Percentiles rank a stretch among this genome's conserved stretches.
Evolutionary conservation across 2,329 filamentous ascomycete genomes (phyloP).

Genomic region (Hypoxylon sp.): DNA sequence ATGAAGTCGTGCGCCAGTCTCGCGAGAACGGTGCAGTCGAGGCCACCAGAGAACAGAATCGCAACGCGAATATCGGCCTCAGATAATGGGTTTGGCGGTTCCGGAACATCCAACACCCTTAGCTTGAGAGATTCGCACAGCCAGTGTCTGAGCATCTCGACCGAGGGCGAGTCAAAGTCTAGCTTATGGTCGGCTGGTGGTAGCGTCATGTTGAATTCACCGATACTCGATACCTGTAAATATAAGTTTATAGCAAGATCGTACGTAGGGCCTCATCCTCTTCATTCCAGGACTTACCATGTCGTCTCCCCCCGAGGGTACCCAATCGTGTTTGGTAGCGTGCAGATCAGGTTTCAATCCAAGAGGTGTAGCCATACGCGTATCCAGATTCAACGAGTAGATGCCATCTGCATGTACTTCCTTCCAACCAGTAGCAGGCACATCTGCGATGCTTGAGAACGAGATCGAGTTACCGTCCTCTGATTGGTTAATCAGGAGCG

Average conservation of each 20-base stretch:
- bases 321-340: conserved; percentile 53
- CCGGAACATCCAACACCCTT: conserved; percentile 75
- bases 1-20: conserved; percentile 83
- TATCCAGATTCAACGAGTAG: conserved; percentile 72
- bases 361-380: conserved; percentile 13
- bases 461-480: conserved; percentile 60
- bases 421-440: conserved; percentile 66
- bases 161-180: conserved; percentile 60
- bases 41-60: conserved; percentile 90
- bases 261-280: conserved; percentile 25
- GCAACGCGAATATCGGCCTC: conserved; percentile 70
- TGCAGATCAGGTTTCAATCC: conserved; percentile 32
- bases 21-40: conserved; percentile 92
- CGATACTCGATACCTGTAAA: conserved; percentile 66
- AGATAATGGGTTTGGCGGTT: conserved; percentile 58
- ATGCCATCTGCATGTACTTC: conserved; percentile 90
- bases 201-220: conserved; percentile 63
- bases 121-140: conserved; percentile 72
- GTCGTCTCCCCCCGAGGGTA: conserved; percentile 51
- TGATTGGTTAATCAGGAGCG: conserved; percentile 73
- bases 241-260: conserved; percentile 57
- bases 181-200: conserved; percentile 52
- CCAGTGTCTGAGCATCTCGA: conserved; percentile 65
- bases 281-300: conserved; percentile 58
- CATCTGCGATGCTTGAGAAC: conserved; percentile 78